Percentiles rank a stretch among this genome's conserved stretches.
phyloP scores from a whole-genome alignment of 176 grass and related monocot genomes.

The Olyra latifolia region DNA sequence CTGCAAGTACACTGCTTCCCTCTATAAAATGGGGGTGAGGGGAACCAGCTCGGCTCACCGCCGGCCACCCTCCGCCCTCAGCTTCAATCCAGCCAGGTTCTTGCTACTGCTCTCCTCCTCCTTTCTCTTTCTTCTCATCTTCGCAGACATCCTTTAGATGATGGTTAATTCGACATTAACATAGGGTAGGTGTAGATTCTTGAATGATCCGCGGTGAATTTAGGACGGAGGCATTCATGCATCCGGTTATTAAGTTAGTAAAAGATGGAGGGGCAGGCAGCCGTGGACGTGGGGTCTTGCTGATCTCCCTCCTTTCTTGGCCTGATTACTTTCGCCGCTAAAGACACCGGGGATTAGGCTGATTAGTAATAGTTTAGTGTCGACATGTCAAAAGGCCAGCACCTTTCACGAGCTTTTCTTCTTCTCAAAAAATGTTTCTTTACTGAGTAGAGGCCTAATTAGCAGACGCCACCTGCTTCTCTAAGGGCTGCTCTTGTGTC shows the following conservation, averaged over 20 bases:
- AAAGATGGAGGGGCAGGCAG: neutral
- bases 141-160: neutral
- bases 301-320: conserved; percentile 30
- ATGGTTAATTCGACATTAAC: neutral
- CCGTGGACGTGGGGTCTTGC: neutral
- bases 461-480: conserved; percentile 32
- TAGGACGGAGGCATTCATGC: neutral
- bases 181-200: neutral
- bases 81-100: neutral
- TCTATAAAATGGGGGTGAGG: neutral
- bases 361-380: conserved; percentile 10
- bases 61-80: neutral
- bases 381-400: conserved; percentile 36
- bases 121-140: neutral
- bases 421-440: neutral
- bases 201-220: neutral
- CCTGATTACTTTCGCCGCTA: neutral
- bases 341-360: conserved; percentile 2
- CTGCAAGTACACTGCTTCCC: neutral
- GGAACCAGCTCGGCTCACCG: neutral
- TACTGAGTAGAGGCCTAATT: conserved; percentile 30
- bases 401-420: conserved; percentile 24
- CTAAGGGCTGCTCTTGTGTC: neutral
- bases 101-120: too few relatives aligned
- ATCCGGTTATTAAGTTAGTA: neutral